A percentile compares a stretch with the other conserved stretches of the same genome.
Conservation (phyloP, 2,329 filamentous ascomycete species). For the Trichophyton equinum region DNA sequence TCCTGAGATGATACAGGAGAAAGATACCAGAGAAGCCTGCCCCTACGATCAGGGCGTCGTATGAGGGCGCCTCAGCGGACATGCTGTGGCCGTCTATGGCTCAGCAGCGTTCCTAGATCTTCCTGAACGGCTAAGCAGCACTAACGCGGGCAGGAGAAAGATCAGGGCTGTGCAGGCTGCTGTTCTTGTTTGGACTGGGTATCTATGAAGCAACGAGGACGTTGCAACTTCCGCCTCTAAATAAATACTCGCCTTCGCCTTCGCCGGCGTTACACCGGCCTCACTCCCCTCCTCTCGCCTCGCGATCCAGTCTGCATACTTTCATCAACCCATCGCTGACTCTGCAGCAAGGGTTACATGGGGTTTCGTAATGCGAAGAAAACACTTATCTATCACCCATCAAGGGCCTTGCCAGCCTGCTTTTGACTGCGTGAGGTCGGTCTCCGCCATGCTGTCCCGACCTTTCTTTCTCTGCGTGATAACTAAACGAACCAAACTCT, state of each 20-base stretch:
- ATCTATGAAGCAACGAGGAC: not conserved
- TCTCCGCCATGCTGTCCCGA: not conserved
- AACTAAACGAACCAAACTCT: no score
- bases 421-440: not conserved
- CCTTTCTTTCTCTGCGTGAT: no score
- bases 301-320: not conserved
- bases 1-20: constrained; percentile 41
- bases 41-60: constrained; percentile 21
- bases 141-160: not conserved
- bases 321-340: not conserved
- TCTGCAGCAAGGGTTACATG: not conserved
- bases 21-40: constrained; percentile 34
- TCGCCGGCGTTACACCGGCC: not conserved
- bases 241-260: not conserved
- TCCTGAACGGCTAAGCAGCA: not conserved
- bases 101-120: not conserved
- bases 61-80: not conserved
- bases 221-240: not conserved
- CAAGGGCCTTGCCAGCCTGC: not conserved
- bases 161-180: not conserved
- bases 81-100: not conserved
- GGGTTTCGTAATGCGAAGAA: not conserved
- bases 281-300: not conserved
- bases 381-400: not conserved
- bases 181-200: not conserved